Base-by-base conservation (phyloP, 148 eudicot species). In the Nepenthes gracilis region DNA sequence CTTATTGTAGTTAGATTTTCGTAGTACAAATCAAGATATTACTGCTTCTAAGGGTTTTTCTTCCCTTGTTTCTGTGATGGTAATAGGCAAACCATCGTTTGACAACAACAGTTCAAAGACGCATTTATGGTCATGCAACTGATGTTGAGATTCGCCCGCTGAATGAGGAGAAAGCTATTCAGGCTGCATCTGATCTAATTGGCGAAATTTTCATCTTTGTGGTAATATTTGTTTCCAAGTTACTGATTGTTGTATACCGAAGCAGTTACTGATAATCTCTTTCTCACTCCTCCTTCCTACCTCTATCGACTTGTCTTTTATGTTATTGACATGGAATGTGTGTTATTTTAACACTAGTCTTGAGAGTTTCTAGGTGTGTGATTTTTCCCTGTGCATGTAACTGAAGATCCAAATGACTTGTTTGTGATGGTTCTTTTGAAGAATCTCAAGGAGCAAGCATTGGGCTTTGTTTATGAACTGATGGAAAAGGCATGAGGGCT, bases 131-230 rank as follows among this genome's bases (percentile, higher is more conserved):
- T 58, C 98, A 80, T 71, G 96, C 94, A 57, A 88, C 96, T 32
- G 85, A 92, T 70, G 96, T 88, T 63, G 94, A 72, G 72, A 92
- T 92, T 65, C 86, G 94, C 47, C 98, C 98, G 58, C 63, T 92
- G 63, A 82, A 92, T 66, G 96, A 92, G 77, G 96, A 83, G 74
- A 92, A 74, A 75, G 97, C 97, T 69, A 85, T 92, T 72, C 96
- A 88, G 77, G 90, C 82, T 43, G 96, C 98, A 35, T 85, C 79
- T 6, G 96, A 88, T 63, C 90, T 92, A 59, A 45, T 92, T 53
- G 96, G 96, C 35, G 98, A 92, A 71, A n/a, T 88, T 58, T 92
- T 92, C 53, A 75, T 92, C 68, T 92, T 92, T 74, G 61, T 83
- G 91, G 98, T 92, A 88, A 64, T 14, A 33, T 40, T 64, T 64